Evolutionary conservation across 2,329 filamentous ascomycete species (phyloP).

Genomic region (Ambrosiella cleistominuta): DNA sequence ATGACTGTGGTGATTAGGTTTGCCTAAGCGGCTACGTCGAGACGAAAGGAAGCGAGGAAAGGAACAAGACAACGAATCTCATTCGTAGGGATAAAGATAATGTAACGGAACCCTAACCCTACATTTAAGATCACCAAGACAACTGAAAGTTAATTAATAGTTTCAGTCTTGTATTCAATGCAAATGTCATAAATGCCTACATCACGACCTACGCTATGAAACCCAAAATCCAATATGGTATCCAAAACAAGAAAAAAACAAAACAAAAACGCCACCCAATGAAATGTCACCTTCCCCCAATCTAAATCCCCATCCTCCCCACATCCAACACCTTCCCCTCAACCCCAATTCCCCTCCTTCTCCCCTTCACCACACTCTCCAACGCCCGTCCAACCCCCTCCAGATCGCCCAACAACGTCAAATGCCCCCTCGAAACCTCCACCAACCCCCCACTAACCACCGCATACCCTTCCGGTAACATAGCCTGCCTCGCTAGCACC

Average conservation of each 20-base stretch:
- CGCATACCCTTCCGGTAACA: slow-evolving; percentile 66
- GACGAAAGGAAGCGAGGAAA: no score
- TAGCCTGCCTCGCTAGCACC: slow-evolving; percentile 66
- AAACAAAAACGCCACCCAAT: slow-evolving; percentile 1
- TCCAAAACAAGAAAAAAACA: background rate
- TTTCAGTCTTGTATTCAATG: no score
- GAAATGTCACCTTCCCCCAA: background rate
- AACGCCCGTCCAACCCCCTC: slow-evolving; percentile 63
- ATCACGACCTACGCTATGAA: no score
- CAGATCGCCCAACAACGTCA: slow-evolving; percentile 71
- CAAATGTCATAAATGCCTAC: no score
- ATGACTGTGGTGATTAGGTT: no score
- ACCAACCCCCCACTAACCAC: slow-evolving; percentile 57
- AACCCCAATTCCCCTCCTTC: slow-evolving; percentile 52
- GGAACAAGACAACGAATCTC: no score
- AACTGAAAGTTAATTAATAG: no score
- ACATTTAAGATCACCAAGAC: no score
- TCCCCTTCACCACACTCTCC: slow-evolving; percentile 46
- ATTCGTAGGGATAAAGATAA: no score
- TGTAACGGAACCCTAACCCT: no score
- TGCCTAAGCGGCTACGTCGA: no score
- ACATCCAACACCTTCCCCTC: background rate
- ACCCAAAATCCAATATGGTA: background rate
- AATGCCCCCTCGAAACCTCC: slow-evolving; percentile 68
- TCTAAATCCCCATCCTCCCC: background rate